Base-by-base conservation (phyloP, 2,329 filamentous ascomycete genomes). In the Davidsoniella neocaledoniae region DNA sequence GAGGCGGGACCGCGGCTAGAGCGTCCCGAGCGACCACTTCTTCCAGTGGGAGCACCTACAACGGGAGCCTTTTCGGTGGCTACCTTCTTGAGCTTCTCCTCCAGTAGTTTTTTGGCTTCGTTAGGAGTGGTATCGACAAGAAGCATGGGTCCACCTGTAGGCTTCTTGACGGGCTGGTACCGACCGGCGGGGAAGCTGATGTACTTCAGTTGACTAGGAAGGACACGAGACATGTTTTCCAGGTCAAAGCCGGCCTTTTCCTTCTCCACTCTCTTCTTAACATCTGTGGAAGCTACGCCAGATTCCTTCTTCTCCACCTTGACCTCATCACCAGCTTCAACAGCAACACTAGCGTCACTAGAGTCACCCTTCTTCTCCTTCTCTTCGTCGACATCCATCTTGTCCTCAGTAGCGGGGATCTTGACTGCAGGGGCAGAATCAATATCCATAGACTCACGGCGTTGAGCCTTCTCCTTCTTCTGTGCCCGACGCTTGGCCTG, bases 191-290 rank as follows among this genome's bases (percentile, higher is more conserved):
- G 79, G 72, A 98, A 94, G 64, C 79, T 94, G 61, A 98, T 86
- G 64, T 90, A 95, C 70, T 94, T 94, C 60, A 96, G 76, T 68
- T 98, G 91, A 43, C 79, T 77, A 1, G 88, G 91, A 44, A 98
- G 76, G 36, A 98, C 87, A 58, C 91, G 78, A 49, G 84, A 93
- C 86, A 98, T 93, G 71, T 98, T 98, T 62, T 91, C 85, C 54
- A 98, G 76, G 56, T 95, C 87, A 63, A 91, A 95, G 57, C 91
- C 91, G 53, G 94, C 76, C 76, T 94, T 96, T 69, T 98, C 91
- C 70, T 91, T 93, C 66, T 95, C 87, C 0, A 72, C 70, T 72
- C 91, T 93, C 75, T 93, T 94, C 76, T 90, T 94, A 37, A 72
- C 68, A 12, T 81, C 76, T 12, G 46, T 14, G 38, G 70, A 66